Evolutionary conservation across 2,329 filamentous ascomycete species (phyloP).

Genomic region (Leptographium lundbergii): DNA sequence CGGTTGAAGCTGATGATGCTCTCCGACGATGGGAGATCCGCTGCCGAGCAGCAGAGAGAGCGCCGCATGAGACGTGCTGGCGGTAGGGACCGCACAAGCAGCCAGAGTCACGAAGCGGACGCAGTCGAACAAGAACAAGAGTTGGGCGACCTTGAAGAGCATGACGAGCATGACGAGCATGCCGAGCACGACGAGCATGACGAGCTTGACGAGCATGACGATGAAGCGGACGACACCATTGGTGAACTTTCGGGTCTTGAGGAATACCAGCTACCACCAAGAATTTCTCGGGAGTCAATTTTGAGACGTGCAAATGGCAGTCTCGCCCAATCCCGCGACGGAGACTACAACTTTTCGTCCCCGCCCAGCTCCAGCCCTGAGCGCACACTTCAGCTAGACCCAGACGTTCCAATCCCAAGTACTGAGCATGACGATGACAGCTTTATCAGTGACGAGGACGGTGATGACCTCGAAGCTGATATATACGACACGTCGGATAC

Average conservation of each 20-base stretch:
- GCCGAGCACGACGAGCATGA: conserved; percentile 25
- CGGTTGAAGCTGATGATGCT: conserved; percentile 81
- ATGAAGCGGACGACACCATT: conserved; percentile 46
- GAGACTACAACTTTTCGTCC: conserved; percentile 53
- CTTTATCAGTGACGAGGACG: conserved; percentile 14
- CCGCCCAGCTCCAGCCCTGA: conserved; percentile 45
- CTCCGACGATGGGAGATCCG: conserved; percentile 52
- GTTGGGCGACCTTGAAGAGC: too few species aligned
- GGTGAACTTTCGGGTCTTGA: conserved; percentile 47
- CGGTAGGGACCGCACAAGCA: conserved; percentile 31
- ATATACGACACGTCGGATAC: conserved; percentile 39
- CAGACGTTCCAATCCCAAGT: conserved; percentile 81
- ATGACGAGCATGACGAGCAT: conserved; percentile 27
- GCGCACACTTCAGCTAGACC: conserved; percentile 55
- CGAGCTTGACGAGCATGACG: conserved; percentile 27
- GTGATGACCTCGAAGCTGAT: conserved; percentile 20
- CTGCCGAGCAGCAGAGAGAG: conserved; percentile 54
- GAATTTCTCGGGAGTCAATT: conserved; percentile 89
- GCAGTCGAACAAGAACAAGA: conserved; percentile 20
- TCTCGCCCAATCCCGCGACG: conserved; percentile 40
- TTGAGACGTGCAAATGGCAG: conserved; percentile 71
- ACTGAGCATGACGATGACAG: conserved; percentile 40
- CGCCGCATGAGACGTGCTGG: conserved; percentile 53
- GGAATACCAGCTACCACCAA: conserved; percentile 56
- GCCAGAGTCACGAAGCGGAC: conserved; percentile 31